Percentiles rank a stretch among this genome's conserved stretches.
Evolutionary conservation across 2,329 filamentous ascomycete species (phyloP).

Genomic region (Magnaporthiopsis rhizophila): DNA sequence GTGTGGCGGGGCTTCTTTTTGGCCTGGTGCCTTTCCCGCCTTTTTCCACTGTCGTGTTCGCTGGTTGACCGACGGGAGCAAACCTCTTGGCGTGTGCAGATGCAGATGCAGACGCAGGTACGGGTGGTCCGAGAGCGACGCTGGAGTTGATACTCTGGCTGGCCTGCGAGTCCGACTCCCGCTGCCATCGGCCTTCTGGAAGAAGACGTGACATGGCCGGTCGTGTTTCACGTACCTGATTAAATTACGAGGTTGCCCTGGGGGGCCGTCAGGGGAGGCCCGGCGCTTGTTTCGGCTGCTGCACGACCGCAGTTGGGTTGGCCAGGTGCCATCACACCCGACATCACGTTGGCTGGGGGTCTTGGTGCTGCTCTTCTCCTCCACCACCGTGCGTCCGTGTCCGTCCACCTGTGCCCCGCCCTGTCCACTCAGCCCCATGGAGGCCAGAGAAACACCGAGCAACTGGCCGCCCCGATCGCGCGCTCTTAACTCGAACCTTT

Average conservation of each 20-base stretch:
- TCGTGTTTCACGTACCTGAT: constrained; percentile 20
- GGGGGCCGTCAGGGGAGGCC: not conserved
- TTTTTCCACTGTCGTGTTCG: not conserved
- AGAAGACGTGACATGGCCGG: constrained; percentile 17
- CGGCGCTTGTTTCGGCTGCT: constrained; percentile 20
- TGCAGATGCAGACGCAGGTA: too few relatives aligned
- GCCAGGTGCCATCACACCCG: not conserved
- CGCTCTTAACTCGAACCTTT: too few relatives aligned
- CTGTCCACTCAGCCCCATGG: constrained; percentile 3
- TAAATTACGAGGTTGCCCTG: constrained; percentile 10
- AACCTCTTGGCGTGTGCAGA: too few relatives aligned
- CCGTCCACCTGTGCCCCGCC: not conserved
- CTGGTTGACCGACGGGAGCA: too few relatives aligned
- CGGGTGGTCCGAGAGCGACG: too few relatives aligned
- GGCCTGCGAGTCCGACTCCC: too few relatives aligned
- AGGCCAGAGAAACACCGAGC: constrained; percentile 5
- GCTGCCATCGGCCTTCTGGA: constrained; percentile 16
- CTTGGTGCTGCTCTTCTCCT: not conserved
- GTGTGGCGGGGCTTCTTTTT: not conserved
- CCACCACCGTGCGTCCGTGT: too few relatives aligned
- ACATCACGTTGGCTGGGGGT: not conserved
- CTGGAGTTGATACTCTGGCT: too few relatives aligned
- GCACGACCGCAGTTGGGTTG: constrained; percentile 14
- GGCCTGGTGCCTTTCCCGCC: not conserved
- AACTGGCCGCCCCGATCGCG: not conserved